These are phyloP conservation scores for Salvia hispanica DNA, from an alignment of 257 asterid genomes.

Conservation along the genomic window DNA sequence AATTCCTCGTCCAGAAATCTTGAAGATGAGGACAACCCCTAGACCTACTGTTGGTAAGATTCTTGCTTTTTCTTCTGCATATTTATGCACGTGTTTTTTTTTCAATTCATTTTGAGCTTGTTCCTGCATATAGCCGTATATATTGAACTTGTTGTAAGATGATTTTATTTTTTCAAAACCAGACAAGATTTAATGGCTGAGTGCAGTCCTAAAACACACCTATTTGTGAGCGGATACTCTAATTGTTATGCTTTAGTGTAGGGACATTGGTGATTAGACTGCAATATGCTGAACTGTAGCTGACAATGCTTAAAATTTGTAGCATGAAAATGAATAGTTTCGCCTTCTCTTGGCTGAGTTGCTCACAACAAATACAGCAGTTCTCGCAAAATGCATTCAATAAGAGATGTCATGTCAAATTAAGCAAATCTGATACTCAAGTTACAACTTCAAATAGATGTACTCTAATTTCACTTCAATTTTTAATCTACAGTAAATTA, in stretches of 20 bases:
- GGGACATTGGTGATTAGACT: not conserved
- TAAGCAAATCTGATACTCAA: not conserved
- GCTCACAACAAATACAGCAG: not conserved
- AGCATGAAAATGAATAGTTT: not conserved
- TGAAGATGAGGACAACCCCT: constrained; percentile 79
- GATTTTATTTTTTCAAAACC: too few relatives aligned
- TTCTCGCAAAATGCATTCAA: not conserved
- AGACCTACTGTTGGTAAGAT: constrained; percentile 76
- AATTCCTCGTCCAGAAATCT: constrained; percentile 90
- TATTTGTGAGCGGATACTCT: not conserved
- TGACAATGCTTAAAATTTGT: not conserved
- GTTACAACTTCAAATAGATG: constrained; percentile 9
- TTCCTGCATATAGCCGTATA: too few relatives aligned
- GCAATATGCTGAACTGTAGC: not conserved
- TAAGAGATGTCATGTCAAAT: not conserved
- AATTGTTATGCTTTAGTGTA: not conserved
- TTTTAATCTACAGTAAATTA: not conserved
- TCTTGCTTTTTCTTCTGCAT: not conserved
- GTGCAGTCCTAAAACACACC: not conserved
- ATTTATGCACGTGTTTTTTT: too few relatives aligned
- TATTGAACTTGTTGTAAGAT: too few relatives aligned
- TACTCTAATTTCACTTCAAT: not conserved
- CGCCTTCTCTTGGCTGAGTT: not conserved
- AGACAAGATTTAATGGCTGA: too few relatives aligned
- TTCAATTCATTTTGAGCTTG: too few relatives aligned